A percentile compares a stretch with the other conserved stretches of the same genome.
Evolutionary conservation across 2,329 filamentous ascomycete genomes (phyloP).

Genomic region (Xylaria sp.): DNA sequence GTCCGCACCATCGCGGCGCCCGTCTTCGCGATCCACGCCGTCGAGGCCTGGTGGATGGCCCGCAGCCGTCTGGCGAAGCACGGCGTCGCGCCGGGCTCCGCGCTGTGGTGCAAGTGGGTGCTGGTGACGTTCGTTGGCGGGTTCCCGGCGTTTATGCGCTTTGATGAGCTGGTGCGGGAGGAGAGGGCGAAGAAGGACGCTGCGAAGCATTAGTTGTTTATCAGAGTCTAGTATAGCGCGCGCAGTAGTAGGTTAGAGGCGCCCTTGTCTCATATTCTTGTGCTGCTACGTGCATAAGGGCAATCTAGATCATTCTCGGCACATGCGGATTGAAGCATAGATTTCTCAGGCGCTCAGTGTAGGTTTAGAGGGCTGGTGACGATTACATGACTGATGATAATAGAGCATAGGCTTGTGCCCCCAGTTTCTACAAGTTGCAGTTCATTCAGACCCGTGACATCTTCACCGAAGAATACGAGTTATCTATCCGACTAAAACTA

Average conservation of each 20-base stretch:
- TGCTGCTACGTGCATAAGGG: too few species aligned
- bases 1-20: constrained; percentile 63
- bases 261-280: too few species aligned
- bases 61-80: constrained; percentile 52
- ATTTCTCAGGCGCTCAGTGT: background rate
- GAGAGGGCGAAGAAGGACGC: constrained; percentile 50
- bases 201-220: constrained; percentile 46
- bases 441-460: too few species aligned
- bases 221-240: too few species aligned
- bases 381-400: constrained; percentile 18
- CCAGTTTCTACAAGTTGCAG: background rate
- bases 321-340: too few species aligned
- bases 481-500: too few species aligned
- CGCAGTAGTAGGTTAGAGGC: too few species aligned
- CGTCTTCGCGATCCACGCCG: constrained; percentile 67
- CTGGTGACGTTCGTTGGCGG: constrained; percentile 61
- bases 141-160: constrained; percentile 53
- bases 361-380: constrained; percentile 1
- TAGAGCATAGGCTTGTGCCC: background rate
- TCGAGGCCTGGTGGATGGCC: constrained; percentile 65
- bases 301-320: too few species aligned
- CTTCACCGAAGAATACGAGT: too few species aligned
- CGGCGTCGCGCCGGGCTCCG: constrained; percentile 51
- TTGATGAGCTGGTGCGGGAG: constrained; percentile 54
- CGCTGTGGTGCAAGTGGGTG: constrained; percentile 63